Base-by-base conservation (phyloP, 176 grass and related monocot genomes). In the Paspalum notatum region DNA sequence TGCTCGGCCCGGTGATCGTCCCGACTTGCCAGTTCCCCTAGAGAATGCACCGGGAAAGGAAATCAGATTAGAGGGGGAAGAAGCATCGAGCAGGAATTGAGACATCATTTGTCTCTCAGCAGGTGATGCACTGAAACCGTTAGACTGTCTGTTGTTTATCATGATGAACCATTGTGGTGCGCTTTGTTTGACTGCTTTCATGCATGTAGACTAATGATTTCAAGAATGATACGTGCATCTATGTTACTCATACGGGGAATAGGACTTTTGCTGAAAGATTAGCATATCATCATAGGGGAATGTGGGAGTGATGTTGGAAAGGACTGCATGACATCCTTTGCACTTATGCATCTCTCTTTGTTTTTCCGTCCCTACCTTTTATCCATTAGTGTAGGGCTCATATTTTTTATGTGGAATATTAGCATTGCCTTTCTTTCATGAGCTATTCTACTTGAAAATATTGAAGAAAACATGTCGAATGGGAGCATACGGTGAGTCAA, bases 11-110 rank as follows among this genome's bases (percentile, higher is more conserved):
- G 91, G 91, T n/a, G 91, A 89, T 71, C 91, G 82, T 26, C 87
- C 87, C 0, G 84, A 87, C 72, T 89, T 82, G 61, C 91, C 91
- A 2, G 91, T 76, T 13, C 87, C 88, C 81, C 91, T 93, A 72
- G 57, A 78, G 78, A 90, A 86, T 12, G 15, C 15, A 41, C 9
- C 37, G 38, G 61, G 20, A 68, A 43, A 66, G 7, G 47, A 15
- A 27, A 78, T 26, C 71, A 77, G 62, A 42, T 80, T 45, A 76
- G 40, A 27, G 42, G 4, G 2, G 63, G 66, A 5, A 22, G 24
- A 72, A 72, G 39, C 13, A 9, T 59, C 61, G 47, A 32, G n/a
- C 44, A 20, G 3, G 11, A 12, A 26, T 10, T 66, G 75, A 20
- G 71, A 66, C 76, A 66, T 0, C 45, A 17, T 27, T 71, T 64